phyloP scores from a whole-genome alignment of 768 basidiomycete species.

The Pisolithus microcarpus region DNA sequence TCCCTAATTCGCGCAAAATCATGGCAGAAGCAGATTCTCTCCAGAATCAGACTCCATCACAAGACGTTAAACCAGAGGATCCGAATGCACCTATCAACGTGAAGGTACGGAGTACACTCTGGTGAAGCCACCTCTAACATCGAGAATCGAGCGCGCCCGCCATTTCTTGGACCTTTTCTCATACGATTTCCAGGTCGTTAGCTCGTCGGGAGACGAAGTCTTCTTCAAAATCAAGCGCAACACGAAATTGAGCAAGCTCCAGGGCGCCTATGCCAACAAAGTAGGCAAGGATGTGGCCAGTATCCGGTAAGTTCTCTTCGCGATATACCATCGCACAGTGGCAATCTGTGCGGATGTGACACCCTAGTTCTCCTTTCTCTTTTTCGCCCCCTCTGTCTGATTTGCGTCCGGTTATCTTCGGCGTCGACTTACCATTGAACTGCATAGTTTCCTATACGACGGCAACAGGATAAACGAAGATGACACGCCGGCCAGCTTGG shows the following conservation, averaged over 20 bases:
- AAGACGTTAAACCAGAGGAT: conserved; percentile 45
- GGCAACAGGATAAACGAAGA: conserved; percentile 80
- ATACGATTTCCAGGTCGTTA: conserved; percentile 50
- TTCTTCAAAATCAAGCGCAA: conserved; percentile 97
- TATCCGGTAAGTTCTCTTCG: conserved; percentile 61
- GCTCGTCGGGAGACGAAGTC: conserved; percentile 75
- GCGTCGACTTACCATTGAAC: neutral
- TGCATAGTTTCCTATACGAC: conserved; percentile 80
- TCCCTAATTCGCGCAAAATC: neutral
- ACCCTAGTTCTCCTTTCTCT: neutral
- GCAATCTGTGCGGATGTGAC: neutral
- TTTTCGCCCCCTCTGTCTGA: neutral
- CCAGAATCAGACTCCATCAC: conserved; percentile 25
- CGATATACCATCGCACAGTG: neutral
- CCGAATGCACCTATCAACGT: conserved; percentile 64
- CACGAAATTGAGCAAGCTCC: conserved; percentile 88
- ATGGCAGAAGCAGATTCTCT: conserved; percentile 55
- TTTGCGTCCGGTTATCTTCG: neutral
- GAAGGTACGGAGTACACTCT: conserved; percentile 44
- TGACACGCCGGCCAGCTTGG: conserved; percentile 77
- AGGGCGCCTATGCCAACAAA: conserved; percentile 86
- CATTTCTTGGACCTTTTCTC: neutral
- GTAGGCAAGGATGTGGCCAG: conserved; percentile 84
- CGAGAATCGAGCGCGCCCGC: neutral
- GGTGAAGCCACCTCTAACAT: neutral